Evolutionary conservation across 208 protist species (phyloP).

Genomic region (Acanthamoeba sp.): DNA sequence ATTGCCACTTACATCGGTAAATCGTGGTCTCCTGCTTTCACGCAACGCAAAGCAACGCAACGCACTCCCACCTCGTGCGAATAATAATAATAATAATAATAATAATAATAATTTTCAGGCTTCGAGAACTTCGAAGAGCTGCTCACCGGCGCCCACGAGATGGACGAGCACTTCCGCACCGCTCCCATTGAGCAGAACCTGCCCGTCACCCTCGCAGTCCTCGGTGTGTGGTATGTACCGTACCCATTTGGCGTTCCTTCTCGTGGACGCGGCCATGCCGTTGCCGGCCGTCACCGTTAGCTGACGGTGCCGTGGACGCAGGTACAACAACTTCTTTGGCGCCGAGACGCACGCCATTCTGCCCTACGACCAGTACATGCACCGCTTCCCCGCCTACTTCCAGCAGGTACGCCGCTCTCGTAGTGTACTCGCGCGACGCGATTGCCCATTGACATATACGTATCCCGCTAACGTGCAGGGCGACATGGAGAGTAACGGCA

Average conservation of each 20-base stretch:
- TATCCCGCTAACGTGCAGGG: constrained; percentile 57
- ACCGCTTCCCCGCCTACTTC: constrained; percentile 97
- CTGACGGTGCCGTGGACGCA: background rate
- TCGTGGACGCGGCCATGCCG: too few species aligned
- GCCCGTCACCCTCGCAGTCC: constrained; percentile 95
- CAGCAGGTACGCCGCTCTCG: constrained; percentile 94
- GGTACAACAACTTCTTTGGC: constrained; percentile 96
- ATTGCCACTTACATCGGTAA: constrained; percentile 95
- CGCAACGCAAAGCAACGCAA: too few species aligned
- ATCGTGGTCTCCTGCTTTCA: too few species aligned
- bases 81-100: too few species aligned
- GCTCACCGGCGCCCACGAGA: constrained; percentile 91
- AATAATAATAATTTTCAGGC: background rate
- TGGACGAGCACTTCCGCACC: constrained; percentile 90
- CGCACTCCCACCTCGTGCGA: too few species aligned
- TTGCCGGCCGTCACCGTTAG: background rate
- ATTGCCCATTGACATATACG: too few species aligned
- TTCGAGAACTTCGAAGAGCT: constrained; percentile 96
- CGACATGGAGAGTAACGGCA: constrained; percentile 98
- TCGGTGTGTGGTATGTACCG: constrained; percentile 97
- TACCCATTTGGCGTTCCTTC: constrained; percentile 87
- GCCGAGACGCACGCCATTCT: constrained; percentile 96
- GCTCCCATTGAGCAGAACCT: constrained; percentile 91
- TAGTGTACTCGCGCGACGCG: background rate
- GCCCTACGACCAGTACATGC: constrained; percentile 98